phyloP scores from a whole-genome alignment of 768 basidiomycete genomes.

The Exidia glandulosa region DNA sequence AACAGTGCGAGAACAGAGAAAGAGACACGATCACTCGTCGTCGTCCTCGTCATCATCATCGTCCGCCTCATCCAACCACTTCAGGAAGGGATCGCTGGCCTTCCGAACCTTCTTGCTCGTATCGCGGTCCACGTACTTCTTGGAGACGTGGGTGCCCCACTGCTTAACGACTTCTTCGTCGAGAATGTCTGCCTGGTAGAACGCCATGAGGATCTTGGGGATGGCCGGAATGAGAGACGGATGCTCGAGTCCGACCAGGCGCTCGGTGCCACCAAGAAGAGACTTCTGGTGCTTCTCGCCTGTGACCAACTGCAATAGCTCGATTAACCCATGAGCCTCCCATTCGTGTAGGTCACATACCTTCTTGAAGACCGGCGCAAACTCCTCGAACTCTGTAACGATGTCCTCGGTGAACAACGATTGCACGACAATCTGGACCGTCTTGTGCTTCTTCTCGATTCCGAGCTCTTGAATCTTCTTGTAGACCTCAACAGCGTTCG shows the following conservation, averaged over 20 bases:
- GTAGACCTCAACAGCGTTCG: conserved; percentile 57
- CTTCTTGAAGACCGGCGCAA: conserved; percentile 64
- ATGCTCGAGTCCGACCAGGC: conserved; percentile 62
- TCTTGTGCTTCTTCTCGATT: conserved; percentile 92
- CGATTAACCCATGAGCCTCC: background rate
- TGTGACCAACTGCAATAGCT: conserved; percentile 54
- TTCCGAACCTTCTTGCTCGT: conserved; percentile 92
- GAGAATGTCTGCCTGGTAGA: conserved; percentile 86
- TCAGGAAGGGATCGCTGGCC: conserved; percentile 90
- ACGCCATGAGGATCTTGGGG: conserved; percentile 86
- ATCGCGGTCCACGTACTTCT: conserved; percentile 93
- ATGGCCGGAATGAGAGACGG: conserved; percentile 61
- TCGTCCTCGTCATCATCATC: conserved; percentile 56
- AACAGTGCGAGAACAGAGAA: background rate
- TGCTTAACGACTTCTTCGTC: conserved; percentile 84
- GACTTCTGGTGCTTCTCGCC: conserved; percentile 95
- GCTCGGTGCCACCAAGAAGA: conserved; percentile 86
- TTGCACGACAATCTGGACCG: conserved; percentile 72
- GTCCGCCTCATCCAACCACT: conserved; percentile 89
- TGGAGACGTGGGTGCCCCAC: conserved; percentile 95
- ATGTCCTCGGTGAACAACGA: conserved; percentile 71
- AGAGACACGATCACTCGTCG: conserved; percentile 3
- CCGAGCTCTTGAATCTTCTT: conserved; percentile 86
- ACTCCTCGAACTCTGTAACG: conserved; percentile 49
- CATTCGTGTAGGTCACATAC: conserved; percentile 29